Conservation (phyloP, 306 rosid species). For the Canavalia gladiata region DNA sequence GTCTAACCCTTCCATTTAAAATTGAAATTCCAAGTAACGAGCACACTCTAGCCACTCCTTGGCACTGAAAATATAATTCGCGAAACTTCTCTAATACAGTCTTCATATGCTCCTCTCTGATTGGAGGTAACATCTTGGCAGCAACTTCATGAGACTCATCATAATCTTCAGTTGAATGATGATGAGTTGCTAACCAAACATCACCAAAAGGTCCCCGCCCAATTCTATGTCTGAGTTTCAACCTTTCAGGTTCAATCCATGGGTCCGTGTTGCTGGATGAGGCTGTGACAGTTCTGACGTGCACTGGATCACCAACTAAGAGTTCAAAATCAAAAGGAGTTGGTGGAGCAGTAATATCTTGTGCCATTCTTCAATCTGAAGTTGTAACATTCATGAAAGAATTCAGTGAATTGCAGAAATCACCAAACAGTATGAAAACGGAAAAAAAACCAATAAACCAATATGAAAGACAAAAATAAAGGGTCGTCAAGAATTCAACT, state of each 20-base stretch:
- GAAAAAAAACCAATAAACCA: slow-evolving; percentile 19
- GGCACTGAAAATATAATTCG: slow-evolving; percentile 69
- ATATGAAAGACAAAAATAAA: slow-evolving; percentile 18
- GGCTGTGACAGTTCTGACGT: slow-evolving; percentile 60
- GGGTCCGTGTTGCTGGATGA: slow-evolving; percentile 58
- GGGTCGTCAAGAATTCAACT: background rate
- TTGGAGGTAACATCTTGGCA: slow-evolving; percentile 76
- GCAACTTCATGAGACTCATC: slow-evolving; percentile 93
- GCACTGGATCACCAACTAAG: slow-evolving; percentile 65
- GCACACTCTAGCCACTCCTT: slow-evolving; percentile 62
- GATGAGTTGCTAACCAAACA: slow-evolving; percentile 95
- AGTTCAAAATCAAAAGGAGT: slow-evolving; percentile 76
- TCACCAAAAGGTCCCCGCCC: slow-evolving; percentile 96
- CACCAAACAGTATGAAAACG: background rate
- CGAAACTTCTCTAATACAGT: slow-evolving; percentile 67
- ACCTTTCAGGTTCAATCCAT: slow-evolving; percentile 82
- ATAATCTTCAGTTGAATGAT: slow-evolving; percentile 79
- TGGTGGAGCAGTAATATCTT: slow-evolving; percentile 58
- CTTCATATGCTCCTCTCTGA: slow-evolving; percentile 77
- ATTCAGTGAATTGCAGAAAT: slow-evolving; percentile 38
- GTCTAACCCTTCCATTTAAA: slow-evolving; percentile 77
- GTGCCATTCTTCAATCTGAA: slow-evolving; percentile 77
- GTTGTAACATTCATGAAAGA: slow-evolving; percentile 33
- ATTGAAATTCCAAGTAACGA: slow-evolving; percentile 77
- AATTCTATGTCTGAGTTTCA: slow-evolving; percentile 90